A percentile compares a stretch with the other conserved stretches of the same genome.
phyloP scores from a whole-genome alignment of 371 early-diverging fungal genomes.

The Mucor irregularis region DNA sequence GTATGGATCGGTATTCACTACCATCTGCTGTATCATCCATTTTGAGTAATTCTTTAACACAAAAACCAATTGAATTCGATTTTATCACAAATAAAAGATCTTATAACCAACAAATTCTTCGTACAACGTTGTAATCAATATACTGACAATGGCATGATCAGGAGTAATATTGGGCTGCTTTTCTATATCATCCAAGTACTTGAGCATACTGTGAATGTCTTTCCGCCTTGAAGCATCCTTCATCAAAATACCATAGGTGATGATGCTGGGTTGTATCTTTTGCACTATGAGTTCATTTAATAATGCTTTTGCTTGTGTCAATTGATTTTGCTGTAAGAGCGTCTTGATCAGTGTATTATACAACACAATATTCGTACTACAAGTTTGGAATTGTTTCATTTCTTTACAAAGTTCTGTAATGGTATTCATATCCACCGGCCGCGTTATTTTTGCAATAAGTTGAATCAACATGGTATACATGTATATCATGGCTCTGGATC shows the following conservation, averaged over 20 bases:
- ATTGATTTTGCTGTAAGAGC: conserved; percentile 7
- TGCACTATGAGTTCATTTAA: conserved; percentile 4
- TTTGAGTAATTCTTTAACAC: no score
- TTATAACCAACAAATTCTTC: no score
- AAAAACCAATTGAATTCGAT: no score
- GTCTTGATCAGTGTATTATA: conserved; percentile 22
- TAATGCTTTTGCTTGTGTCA: conserved; percentile 3
- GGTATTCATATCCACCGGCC: conserved; percentile 6
- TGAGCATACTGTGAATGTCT: conserved; percentile 3
- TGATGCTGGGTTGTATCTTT: conserved; percentile 2
- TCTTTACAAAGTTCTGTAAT: conserved; percentile 15
- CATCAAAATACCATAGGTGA: conserved; percentile 20
- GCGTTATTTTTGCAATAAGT: conserved; percentile 9
- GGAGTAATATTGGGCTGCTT: neutral
- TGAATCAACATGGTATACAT: conserved; percentile 26
- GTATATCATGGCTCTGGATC: conserved; percentile 7
- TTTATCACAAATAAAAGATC: no score
- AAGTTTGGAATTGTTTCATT: neutral
- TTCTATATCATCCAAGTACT: conserved; percentile 15
- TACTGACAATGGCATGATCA: conserved; percentile 11
- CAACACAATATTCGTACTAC: conserved; percentile 1
- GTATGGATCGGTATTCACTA: no score
- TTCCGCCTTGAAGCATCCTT: conserved; percentile 12
- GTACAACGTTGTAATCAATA: conserved; percentile 10
- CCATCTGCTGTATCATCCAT: no score